Evolutionary conservation across 306 rosid species (phyloP), one percentile per base, ranked within the genome.

Genomic region (Pachyrhizus erosus): DNA sequence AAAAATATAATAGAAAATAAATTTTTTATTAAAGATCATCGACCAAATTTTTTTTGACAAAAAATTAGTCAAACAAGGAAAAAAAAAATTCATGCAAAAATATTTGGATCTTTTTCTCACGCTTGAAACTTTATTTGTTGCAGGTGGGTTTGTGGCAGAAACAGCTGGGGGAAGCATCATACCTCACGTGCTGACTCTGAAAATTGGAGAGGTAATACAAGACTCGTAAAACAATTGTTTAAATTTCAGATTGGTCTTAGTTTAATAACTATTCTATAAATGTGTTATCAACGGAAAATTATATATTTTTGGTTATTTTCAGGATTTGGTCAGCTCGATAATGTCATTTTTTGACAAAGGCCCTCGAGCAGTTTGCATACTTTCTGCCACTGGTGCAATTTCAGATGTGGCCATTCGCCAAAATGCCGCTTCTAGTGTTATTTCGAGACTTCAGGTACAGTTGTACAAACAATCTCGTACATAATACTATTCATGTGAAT

Each of bases 301-400:
- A 0, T 34, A 2, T 64, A 1, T 0, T 62, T 80, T 48, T 80
- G 83, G n/a, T 70, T 0, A 20, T 31, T 76, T 81, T 33, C 90
- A 92, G 97, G 89, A 91, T 77, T 42, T 89, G 49, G 71, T 72
- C 0, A 4, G 46, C 13, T 84, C 7, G 31, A 68, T 90, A 70
- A 17, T 52, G 13, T 21, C 76, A 8, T 57, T 89, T 66, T 64
- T 77, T 51, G 46, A 15, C 0, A 77, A 7, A 8, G 67, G 83
- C 24, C 62, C 67, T 70, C 76, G 60, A 1, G 26, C 86, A 34
- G 72, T 83, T 71, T 86, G 88, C 75, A 23, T 93, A n/a, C 83
- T 90, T 21, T 82, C 93, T 34, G 93, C 89, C 9, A 60, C 27
- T 57, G 98, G 98, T 51, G 11, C 5, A 20, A 75, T 89, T 8